phyloP scores from a whole-genome alignment of 495 filamentous ascomycete species.

The Penicillium psychrofluorescens region DNA sequence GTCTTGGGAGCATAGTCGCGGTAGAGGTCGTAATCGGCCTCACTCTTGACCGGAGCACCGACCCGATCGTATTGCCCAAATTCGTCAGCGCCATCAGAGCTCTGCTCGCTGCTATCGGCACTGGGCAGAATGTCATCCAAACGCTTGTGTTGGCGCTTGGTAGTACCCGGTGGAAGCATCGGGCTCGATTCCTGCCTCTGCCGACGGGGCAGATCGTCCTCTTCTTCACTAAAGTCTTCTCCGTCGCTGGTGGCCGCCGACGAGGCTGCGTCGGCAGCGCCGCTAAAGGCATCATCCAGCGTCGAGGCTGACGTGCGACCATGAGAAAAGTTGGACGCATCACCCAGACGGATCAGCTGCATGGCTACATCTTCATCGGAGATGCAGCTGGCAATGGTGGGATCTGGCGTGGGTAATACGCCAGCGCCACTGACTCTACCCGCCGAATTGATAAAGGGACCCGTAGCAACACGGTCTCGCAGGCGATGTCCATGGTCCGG shows the following conservation, averaged over 20 bases:
- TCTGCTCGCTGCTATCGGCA: conserved; percentile 64
- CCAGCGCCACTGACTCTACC: conserved; percentile 39
- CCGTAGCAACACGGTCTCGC: conserved; percentile 34
- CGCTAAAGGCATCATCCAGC: conserved; percentile 84
- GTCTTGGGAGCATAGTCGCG: conserved; percentile 35
- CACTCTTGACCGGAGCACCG: conserved; percentile 44
- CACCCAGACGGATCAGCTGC: conserved; percentile 91
- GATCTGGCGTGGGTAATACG: conserved; percentile 87
- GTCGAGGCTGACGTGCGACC: conserved; percentile 91
- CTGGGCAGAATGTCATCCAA: conserved; percentile 57
- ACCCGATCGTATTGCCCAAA: too few relatives aligned
- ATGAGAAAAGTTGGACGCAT: conserved; percentile 81
- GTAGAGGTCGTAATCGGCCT: conserved; percentile 41
- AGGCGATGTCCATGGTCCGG: conserved; percentile 57
- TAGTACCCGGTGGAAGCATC: conserved; percentile 41
- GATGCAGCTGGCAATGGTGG: conserved; percentile 88
- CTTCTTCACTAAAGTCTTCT: conserved; percentile 69
- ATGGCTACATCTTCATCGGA: conserved; percentile 97
- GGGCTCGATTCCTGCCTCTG: conserved; percentile 55
- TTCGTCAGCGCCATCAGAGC: conserved; percentile 47
- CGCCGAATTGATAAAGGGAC: conserved; percentile 29
- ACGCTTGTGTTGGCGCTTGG: conserved; percentile 48
- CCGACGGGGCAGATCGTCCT: conserved; percentile 55
- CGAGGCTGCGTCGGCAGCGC: conserved; percentile 76
- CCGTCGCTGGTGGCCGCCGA: conserved; percentile 76